Evolutionary conservation across 257 asterid genomes (phyloP).

Genomic region (Gentiana straminea): DNA sequence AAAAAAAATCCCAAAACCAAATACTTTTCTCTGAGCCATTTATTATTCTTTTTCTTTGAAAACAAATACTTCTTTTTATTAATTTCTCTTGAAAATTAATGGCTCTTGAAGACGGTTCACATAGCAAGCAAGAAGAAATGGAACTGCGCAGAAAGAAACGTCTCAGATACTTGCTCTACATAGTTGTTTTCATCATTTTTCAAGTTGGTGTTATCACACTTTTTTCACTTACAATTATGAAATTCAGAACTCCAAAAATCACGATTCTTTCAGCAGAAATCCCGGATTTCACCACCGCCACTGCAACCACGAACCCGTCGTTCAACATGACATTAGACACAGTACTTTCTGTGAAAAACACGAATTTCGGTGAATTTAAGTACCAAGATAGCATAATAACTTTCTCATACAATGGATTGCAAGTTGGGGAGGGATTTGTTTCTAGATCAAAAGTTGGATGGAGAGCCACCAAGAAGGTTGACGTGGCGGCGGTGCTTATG

Average conservation of each 20-base stretch:
- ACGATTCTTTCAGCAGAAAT: slow-evolving; percentile 7
- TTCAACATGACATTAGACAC: slow-evolving; percentile 14
- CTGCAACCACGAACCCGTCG: slow-evolving; percentile 9
- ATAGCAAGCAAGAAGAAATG: too few species aligned
- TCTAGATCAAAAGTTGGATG: slow-evolving; percentile 8
- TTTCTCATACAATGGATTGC: slow-evolving; percentile 15
- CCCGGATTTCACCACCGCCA: slow-evolving; percentile 1
- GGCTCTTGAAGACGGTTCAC: too few species aligned
- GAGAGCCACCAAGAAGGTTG: slow-evolving; percentile 13
- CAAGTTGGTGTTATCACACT: slow-evolving; percentile 15
- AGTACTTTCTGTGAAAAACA: slow-evolving; percentile 22
- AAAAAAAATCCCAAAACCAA: too few species aligned
- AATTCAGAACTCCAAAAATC: slow-evolving; percentile 21
- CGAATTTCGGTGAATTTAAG: slow-evolving; percentile 29
- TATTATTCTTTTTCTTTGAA: too few species aligned
- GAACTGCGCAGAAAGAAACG: slow-evolving; percentile 20
- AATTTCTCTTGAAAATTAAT: too few species aligned
- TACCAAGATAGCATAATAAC: slow-evolving; percentile 15
- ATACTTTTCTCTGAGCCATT: too few species aligned
- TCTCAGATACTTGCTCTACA: slow-evolving; percentile 17
- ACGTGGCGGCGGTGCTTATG: slow-evolving; percentile 7
- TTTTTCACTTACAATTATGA: slow-evolving; percentile 22
- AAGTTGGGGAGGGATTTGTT: slow-evolving; percentile 19
- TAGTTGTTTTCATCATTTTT: slow-evolving; percentile 17
- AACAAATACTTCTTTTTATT: too few species aligned